Conservation (phyloP, 352 stramenopile genomes). For the Phytopythium sindhum region DNA sequence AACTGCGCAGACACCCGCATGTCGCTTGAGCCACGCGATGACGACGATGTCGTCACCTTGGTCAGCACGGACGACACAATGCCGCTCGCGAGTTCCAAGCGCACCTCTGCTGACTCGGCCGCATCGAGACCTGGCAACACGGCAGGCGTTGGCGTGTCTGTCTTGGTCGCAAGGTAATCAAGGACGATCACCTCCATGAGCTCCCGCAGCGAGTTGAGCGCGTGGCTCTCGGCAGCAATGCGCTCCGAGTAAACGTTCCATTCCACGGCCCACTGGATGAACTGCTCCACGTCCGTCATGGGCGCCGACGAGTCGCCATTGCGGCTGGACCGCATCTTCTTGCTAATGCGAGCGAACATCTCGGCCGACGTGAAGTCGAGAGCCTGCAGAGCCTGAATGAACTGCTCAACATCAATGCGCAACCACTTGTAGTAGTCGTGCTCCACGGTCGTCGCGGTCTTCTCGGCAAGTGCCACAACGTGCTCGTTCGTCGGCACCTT, state of each 20-base stretch:
- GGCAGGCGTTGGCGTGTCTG: conserved; percentile 18
- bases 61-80: conserved; percentile 57
- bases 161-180: conserved; percentile 48
- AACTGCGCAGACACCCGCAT: conserved; percentile 49
- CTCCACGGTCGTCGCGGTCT: conserved; percentile 51
- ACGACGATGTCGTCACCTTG: conserved; percentile 54
- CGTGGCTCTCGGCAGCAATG: conserved; percentile 74
- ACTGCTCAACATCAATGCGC: conserved; percentile 73
- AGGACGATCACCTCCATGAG: conserved; percentile 78
- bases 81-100: conserved; percentile 54
- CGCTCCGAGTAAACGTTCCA: conserved; percentile 87
- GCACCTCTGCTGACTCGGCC: conserved; percentile 53
- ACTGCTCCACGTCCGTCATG: conserved; percentile 33
- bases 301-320: conserved; percentile 33
- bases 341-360: conserved; percentile 9
- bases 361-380: conserved; percentile 47
- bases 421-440: conserved; percentile 75
- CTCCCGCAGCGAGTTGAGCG: conserved; percentile 72
- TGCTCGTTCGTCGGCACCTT: conserved; percentile 67
- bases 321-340: conserved; percentile 12
- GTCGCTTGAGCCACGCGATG: conserved; percentile 2
- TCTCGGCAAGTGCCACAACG: conserved; percentile 63
- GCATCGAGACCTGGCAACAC: conserved; percentile 66
- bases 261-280: conserved; percentile 76
- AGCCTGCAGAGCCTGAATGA: conserved; percentile 57